A percentile compares a stretch with the other conserved stretches of the same genome.
Conservation (phyloP, 2,329 filamentous ascomycete genomes). For the Chaetomiaceae sp. region DNA sequence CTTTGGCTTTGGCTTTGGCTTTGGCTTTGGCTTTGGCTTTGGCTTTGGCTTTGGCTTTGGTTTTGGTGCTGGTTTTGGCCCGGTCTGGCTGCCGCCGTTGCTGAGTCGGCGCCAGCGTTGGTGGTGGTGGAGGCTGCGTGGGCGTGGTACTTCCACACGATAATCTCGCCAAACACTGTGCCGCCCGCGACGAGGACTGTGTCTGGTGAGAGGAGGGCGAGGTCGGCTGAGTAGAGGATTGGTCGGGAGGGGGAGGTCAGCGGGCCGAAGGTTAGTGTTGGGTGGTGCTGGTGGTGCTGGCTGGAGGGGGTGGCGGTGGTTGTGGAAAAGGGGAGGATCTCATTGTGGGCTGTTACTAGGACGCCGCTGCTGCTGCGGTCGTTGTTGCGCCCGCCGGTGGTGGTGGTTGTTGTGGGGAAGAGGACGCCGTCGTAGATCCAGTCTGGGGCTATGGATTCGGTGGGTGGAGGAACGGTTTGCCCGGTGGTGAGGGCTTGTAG, state of each 20-base stretch:
- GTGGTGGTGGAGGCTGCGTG: neutral
- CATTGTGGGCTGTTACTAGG: constrained; percentile 83
- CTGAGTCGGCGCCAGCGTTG: too few relatives aligned
- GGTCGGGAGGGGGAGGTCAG: constrained; percentile 66
- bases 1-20: too few relatives aligned
- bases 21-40: too few relatives aligned
- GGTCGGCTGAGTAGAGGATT: constrained; percentile 79
- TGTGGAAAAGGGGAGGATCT: constrained; percentile 54
- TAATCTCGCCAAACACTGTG: constrained; percentile 90
- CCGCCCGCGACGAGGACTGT: constrained; percentile 76
- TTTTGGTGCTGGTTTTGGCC: too few relatives aligned
- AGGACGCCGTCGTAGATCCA: constrained; percentile 71
- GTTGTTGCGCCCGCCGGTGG: neutral
- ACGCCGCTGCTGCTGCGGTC: constrained; percentile 41
- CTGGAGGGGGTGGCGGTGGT: neutral
- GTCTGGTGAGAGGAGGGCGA: constrained; percentile 56
- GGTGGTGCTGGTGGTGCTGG: neutral
- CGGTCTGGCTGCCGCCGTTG: too few relatives aligned
- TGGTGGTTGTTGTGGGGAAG: constrained; percentile 30
- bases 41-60: too few relatives aligned
- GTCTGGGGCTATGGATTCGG: constrained; percentile 54
- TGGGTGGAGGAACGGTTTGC: constrained; percentile 16
- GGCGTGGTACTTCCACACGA: constrained; percentile 75
- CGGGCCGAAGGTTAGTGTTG: constrained; percentile 41
- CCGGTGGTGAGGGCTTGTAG: constrained; percentile 35